phyloP scores from a whole-genome alignment of 441 rosid species.

The Pelargonium australe region DNA sequence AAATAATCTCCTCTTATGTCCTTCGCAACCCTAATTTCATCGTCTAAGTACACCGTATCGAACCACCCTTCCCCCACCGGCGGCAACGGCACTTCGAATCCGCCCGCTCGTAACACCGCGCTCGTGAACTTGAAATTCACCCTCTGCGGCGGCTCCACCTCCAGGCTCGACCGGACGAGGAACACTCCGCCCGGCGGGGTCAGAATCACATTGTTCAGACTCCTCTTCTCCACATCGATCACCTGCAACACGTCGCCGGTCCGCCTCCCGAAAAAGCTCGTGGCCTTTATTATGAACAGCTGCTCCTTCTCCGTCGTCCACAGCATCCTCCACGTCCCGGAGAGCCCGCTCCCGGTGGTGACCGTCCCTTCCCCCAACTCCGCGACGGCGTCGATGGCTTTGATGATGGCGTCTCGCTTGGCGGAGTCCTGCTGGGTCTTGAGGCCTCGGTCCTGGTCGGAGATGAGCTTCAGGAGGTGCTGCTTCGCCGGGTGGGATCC shows the following conservation, averaged over 20 bases:
- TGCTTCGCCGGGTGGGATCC: slow-evolving; percentile 41
- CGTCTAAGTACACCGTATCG: slow-evolving; percentile 67
- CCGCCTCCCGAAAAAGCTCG: slow-evolving; percentile 57
- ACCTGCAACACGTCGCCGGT: slow-evolving; percentile 91
- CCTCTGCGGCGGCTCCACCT: slow-evolving; percentile 67
- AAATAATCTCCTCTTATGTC: slow-evolving; percentile 89
- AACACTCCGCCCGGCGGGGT: slow-evolving; percentile 90
- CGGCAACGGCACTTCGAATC: slow-evolving; percentile 79
- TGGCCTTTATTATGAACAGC: slow-evolving; percentile 78
- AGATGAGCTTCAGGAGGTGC: slow-evolving; percentile 57
- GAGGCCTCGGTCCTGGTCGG: slow-evolving; percentile 81
- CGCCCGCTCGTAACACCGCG: slow-evolving; percentile 63
- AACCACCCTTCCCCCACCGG: slow-evolving; percentile 97
- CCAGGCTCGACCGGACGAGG: slow-evolving; percentile 70
- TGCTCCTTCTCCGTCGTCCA: slow-evolving; percentile 99
- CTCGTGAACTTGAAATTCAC: slow-evolving; percentile 83
- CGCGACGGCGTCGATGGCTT: slow-evolving; percentile 60
- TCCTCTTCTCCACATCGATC: slow-evolving; percentile 52
- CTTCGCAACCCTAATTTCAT: slow-evolving; percentile 77
- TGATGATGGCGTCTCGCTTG: slow-evolving; percentile 48
- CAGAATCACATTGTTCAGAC: slow-evolving; percentile 71
- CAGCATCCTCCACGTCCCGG: slow-evolving; percentile 78
- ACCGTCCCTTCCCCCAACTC: slow-evolving; percentile 39
- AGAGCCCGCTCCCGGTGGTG: slow-evolving; percentile 58
- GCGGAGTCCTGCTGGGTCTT: slow-evolving; percentile 58